Base-by-base conservation (phyloP, 139 green algal genomes). In the Parachlorella kessleri region DNA sequence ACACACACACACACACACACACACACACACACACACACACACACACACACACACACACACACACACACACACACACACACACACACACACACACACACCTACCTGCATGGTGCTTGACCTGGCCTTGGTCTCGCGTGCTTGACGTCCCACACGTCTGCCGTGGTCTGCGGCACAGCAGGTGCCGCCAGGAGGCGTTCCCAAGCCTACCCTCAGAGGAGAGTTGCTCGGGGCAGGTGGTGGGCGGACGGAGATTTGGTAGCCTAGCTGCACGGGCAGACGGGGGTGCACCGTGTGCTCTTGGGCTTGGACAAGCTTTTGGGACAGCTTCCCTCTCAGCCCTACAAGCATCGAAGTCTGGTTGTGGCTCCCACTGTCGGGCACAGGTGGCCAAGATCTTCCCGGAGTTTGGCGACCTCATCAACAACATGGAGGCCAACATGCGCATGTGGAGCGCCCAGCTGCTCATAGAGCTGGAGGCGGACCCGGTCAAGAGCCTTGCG, bases 321-420 rank as follows among this genome's bases (percentile, higher is more conserved):
- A 14, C 14, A 59, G 21, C 48, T 59, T 59, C 48, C 14, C 48
- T 18, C 48, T 14, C 14, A 59, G 48, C 48, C 21, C 14, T 28
- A 14, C 48, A 14, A 63, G 73, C 38, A 26, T 21, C 2, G 24
- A 6, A 70, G 26, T n/a, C n/a, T n/a, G n/a, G n/a, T n/a, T n/a
- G n/a, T n/a, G n/a, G n/a, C n/a, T n/a, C n/a, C n/a, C n/a, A n/a
- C n/a, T n/a, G n/a, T n/a, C n/a, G n/a, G n/a, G n/a, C n/a, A n/a
- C 77, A 89, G 85, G 78, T 90, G 28, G 79, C 77, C 54, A 67
- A 72, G 42, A 79, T 92, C 64, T 88, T 92, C 54, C 88, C 88
- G 0, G 84, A 87, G 78, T 55, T 89, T 59, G 36, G 66, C 4
- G 71, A 59, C 38, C 72, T 66, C 0, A 39, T 89, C 39, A 64